Evolutionary conservation across 495 filamentous ascomycete genomes (phyloP), one percentile per base, ranked within the genome.

Genomic region (Neurospora tetrasperma): DNA sequence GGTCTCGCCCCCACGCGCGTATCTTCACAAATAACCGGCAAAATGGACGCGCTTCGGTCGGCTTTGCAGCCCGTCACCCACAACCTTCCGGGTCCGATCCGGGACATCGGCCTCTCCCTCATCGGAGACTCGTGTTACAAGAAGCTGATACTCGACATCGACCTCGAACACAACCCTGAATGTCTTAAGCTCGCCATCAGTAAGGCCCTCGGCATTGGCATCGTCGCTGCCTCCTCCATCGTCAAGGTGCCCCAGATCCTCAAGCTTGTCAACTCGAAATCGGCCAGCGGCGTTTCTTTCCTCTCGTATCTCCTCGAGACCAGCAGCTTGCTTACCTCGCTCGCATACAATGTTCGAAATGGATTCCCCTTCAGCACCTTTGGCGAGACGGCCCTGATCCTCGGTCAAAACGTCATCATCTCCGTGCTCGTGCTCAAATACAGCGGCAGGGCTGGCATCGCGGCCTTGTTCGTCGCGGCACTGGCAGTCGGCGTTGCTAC

Each of bases 241-340:
- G 93, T 99, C 84, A 99, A 99, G 85, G 88, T 99, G 68, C 95
- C 96, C 0, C 96, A 98, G 83, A 94, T 98, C 81, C 79, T 97
- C 81, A 97, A 97, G 85, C 89, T 98, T 69, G 82, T 96, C 76
- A 81, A 84, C 75, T 94, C 94, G 42, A 85, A 89, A 71, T 96
- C 93, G 39, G 89, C 92, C 10, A 87, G 87, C 71, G 96, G 95
- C 76, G 86, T 98, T 73, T 93, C 90, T 72, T 97, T 97, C 85
- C 88, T 96, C 46, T 90, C 91, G 40, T 97, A 97, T 83, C 86
- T 93, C 48, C 92, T 99, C 80, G 96, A 99, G 82, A 97, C 94
- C 11, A 85, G 89, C 73, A 88, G 89, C 75, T 92, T 94, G 82
- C 86, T 97, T 70, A 95, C 96, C 83, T 91, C 89, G 3, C 87